These are phyloP conservation scores for Paracamarosporium sp. DNA, from an alignment of 2,329 filamentous ascomycete genomes.

Conservation along the genomic window DNA sequence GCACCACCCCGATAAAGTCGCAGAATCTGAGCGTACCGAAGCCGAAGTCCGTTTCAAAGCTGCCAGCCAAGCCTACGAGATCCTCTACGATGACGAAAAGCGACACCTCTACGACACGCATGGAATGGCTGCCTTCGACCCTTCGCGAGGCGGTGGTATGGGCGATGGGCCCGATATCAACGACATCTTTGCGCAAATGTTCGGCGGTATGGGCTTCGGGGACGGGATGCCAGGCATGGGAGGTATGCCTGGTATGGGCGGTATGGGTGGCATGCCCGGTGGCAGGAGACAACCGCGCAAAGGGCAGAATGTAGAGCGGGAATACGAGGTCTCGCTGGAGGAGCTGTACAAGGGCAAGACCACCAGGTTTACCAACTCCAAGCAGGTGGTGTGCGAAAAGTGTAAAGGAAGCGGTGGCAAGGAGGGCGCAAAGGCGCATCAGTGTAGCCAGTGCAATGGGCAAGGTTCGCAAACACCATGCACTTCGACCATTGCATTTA, in stretches of 20 bases:
- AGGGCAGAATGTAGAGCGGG: conserved; percentile 84
- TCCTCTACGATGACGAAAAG: conserved; percentile 94
- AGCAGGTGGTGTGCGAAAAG: conserved; percentile 85
- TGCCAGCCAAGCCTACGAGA: conserved; percentile 94
- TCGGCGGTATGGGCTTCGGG: conserved; percentile 59
- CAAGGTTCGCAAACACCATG: conserved; percentile 56
- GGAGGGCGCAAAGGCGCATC: conserved; percentile 83
- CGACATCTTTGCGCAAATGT: conserved; percentile 94
- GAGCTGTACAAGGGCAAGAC: conserved; percentile 99
- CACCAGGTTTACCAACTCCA: conserved; percentile 93
- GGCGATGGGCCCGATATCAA: conserved; percentile 80
- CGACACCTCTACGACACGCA: conserved; percentile 90
- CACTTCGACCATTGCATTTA: not conserved
- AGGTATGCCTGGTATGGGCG: conserved; percentile 60
- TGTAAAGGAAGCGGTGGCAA: conserved; percentile 93
- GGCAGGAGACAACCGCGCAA: conserved; percentile 63
- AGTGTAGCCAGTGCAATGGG: conserved; percentile 85
- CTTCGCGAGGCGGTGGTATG: conserved; percentile 68
- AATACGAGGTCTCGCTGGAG: conserved; percentile 89
- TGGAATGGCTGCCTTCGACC: conserved; percentile 95
- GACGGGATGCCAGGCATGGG: conserved; percentile 64
- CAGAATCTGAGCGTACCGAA: conserved; percentile 81
- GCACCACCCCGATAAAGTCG: conserved; percentile 95
- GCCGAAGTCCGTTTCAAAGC: conserved; percentile 93
- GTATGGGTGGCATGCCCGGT: conserved; percentile 60